Evolutionary conservation across 2,329 filamentous ascomycete species (phyloP).

Genomic region (Talaromyces sp.): DNA sequence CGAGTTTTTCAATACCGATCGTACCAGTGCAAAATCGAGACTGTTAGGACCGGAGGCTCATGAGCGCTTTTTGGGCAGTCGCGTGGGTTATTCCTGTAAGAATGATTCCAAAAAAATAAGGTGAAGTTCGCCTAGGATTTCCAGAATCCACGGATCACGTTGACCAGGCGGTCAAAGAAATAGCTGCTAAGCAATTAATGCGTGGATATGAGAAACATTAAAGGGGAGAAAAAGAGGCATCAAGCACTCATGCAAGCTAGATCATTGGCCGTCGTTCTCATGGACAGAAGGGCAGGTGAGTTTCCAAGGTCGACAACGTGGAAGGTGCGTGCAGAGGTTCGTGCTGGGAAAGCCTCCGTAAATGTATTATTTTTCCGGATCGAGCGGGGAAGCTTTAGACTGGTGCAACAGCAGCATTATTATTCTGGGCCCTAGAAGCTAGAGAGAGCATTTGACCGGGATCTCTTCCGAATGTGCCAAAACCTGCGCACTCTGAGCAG

Average conservation of each 20-base stretch:
- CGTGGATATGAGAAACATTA: background rate
- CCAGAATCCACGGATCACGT: background rate
- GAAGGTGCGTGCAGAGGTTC: background rate
- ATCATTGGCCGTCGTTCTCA: background rate
- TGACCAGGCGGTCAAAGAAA: background rate
- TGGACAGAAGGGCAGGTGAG: background rate
- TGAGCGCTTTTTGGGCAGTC: background rate
- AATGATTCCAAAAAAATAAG: background rate
- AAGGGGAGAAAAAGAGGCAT: background rate
- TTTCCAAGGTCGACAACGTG: background rate
- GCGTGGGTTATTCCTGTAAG: background rate
- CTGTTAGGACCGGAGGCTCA: background rate
- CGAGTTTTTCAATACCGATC: background rate
- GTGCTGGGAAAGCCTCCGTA: background rate
- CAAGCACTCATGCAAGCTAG: background rate
- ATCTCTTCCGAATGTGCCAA: background rate
- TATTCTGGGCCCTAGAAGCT: background rate
- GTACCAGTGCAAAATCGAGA: background rate
- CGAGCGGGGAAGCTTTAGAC: conserved; percentile 9
- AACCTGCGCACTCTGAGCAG: background rate
- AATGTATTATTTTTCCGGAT: conserved; percentile 1
- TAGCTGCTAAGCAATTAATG: background rate
- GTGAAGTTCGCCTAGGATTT: background rate
- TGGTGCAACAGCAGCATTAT: conserved; percentile 5
- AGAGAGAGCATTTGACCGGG: background rate